phyloP scores from a whole-genome alignment of 2,329 filamentous ascomycete genomes.

The Aspergillus persii region DNA sequence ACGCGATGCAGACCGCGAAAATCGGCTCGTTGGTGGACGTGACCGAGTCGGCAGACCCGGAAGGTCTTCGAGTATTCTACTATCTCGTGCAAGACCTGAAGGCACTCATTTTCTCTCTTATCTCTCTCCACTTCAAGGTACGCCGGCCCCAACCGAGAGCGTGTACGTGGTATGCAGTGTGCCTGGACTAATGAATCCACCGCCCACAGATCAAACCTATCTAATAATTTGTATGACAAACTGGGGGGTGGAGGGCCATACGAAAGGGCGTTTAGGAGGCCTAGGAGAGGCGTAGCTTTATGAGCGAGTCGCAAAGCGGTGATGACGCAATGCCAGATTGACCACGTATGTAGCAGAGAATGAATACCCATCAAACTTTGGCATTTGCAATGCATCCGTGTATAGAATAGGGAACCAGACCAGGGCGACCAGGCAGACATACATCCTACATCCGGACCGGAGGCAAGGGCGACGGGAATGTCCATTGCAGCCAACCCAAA shows the following conservation, averaged over 20 bases:
- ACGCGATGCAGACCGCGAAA: slow-evolving; percentile 74
- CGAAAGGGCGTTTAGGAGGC: background rate
- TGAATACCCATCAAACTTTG: background rate
- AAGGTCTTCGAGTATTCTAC: slow-evolving; percentile 95
- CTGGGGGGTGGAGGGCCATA: background rate
- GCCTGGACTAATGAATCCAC: too few relatives aligned
- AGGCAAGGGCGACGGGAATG: too few relatives aligned
- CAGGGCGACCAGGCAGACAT: too few relatives aligned
- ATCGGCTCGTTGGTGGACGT: slow-evolving; percentile 97
- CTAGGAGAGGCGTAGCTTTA: background rate
- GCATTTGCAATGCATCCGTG: too few relatives aligned
- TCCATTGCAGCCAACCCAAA: background rate
- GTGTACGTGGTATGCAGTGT: background rate
- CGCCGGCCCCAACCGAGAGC: background rate
- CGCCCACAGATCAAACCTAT: slow-evolving; percentile 52
- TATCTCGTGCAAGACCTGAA: slow-evolving; percentile 98
- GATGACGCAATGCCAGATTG: slow-evolving; percentile 9
- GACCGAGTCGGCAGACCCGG: slow-evolving; percentile 90
- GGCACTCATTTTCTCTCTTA: slow-evolving; percentile 92
- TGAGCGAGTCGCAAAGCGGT: background rate
- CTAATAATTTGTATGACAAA: slow-evolving; percentile 24
- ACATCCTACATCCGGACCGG: too few relatives aligned
- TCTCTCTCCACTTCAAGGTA: slow-evolving; percentile 95
- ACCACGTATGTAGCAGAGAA: slow-evolving; percentile 1
- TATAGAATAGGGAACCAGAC: too few relatives aligned